Conservation (phyloP, 768 basidiomycete species). For the Fistulinella prunicolor region DNA sequence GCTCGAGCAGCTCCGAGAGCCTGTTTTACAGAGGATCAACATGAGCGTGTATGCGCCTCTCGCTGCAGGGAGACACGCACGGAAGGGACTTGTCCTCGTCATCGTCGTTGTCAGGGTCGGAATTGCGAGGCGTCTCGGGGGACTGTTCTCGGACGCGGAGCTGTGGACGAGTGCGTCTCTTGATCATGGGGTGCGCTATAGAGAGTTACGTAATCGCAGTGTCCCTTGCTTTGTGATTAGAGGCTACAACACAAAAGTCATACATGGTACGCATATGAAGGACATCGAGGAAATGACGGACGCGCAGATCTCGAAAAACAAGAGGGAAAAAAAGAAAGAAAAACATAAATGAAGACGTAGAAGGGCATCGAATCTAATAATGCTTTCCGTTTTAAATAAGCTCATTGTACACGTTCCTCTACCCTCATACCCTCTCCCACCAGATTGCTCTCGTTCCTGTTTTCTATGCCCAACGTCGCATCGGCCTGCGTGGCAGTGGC, state of each 20-base stretch:
- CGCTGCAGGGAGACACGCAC: conserved; percentile 37
- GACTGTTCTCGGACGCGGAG: conserved; percentile 53
- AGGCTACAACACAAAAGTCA: too few species aligned
- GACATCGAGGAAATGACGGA: too few species aligned
- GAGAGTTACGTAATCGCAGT: conserved; percentile 9
- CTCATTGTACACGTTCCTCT: conserved; percentile 17
- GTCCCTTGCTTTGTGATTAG: too few species aligned
- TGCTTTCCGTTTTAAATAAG: too few species aligned
- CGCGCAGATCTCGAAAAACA: too few species aligned
- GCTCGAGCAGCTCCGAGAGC: conserved; percentile 78
- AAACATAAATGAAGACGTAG: too few species aligned
- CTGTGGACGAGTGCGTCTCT: conserved; percentile 69
- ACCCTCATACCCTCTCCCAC: background rate
- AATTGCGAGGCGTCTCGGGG: conserved; percentile 19
- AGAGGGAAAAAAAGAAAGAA: background rate
- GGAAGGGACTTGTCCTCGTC: conserved; percentile 42
- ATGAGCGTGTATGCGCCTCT: background rate
- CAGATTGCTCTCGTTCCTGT: conserved; percentile 8
- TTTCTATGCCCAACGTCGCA: background rate
- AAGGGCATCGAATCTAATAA: too few species aligned
- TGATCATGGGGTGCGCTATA: conserved; percentile 49
- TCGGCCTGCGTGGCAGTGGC: background rate
- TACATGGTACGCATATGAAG: too few species aligned
- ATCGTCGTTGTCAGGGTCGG: conserved; percentile 22
- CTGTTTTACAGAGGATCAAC: conserved; percentile 34